phyloP scores from a whole-genome alignment of 768 basidiomycete species.

The Russula foetens region DNA sequence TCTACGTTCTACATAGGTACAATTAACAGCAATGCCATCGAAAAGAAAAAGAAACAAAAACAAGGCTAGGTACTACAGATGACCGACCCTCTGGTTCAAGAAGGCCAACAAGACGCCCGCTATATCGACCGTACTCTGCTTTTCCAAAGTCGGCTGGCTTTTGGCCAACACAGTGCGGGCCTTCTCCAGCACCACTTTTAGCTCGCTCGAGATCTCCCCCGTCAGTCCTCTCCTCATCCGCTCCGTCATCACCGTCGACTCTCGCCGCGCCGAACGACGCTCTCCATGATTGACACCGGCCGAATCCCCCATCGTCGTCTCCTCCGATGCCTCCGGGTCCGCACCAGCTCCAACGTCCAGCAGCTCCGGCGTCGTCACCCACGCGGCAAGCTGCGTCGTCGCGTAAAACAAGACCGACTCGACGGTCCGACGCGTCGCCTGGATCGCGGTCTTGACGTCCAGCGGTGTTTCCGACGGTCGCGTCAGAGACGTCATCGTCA shows the following conservation, averaged over 20 bases:
- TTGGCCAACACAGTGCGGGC: constrained; percentile 57
- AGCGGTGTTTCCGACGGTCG: constrained; percentile 36
- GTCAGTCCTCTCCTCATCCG: constrained; percentile 68
- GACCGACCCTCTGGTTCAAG: constrained; percentile 54
- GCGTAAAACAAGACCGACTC: constrained; percentile 65
- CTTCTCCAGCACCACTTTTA: constrained; percentile 57
- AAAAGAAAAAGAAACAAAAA: not conserved
- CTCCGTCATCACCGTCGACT: constrained; percentile 48
- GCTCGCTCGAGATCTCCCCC: constrained; percentile 68
- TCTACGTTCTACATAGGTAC: constrained; percentile 1
- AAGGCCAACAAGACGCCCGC: constrained; percentile 54
- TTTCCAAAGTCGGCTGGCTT: constrained; percentile 42
- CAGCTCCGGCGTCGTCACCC: constrained; percentile 66
- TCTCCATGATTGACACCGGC: constrained; percentile 26
- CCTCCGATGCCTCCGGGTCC: constrained; percentile 38
- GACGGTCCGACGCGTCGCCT: constrained; percentile 50
- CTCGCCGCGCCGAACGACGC: constrained; percentile 35
- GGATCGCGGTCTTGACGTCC: constrained; percentile 48
- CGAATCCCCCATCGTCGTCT: constrained; percentile 18
- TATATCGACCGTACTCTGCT: constrained; percentile 40
- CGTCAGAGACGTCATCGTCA: constrained; percentile 29
- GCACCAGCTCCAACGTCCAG: constrained; percentile 19
- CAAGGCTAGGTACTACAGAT: constrained; percentile 19
- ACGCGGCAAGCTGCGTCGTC: constrained; percentile 71
- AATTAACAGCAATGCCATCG: not conserved